These are phyloP conservation scores for Ophiostoma fasciatum DNA, from an alignment of 2,329 filamentous ascomycete genomes.

Conservation along the genomic window DNA sequence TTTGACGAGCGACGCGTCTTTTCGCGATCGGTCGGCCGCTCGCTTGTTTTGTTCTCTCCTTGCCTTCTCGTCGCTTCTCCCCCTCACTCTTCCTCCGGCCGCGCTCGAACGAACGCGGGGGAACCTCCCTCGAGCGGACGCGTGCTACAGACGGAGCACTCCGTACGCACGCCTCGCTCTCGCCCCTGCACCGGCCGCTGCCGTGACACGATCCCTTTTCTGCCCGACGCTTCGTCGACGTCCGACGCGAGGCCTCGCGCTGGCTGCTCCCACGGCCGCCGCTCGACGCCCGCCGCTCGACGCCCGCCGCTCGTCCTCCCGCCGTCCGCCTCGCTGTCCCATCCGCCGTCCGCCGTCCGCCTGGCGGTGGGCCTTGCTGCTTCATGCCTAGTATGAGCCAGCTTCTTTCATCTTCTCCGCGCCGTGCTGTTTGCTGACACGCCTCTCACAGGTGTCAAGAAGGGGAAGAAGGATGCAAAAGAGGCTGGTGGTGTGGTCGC, in stretches of 20 bases:
- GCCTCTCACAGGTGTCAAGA: conserved; percentile 21
- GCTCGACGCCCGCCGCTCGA: too few species aligned
- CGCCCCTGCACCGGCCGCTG: neutral
- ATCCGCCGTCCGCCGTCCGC: conserved; percentile 6
- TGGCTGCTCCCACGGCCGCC: too few species aligned
- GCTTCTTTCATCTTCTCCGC: too few species aligned
- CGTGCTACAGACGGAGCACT: too few species aligned
- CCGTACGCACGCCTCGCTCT: too few species aligned
- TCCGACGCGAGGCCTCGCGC: too few species aligned
- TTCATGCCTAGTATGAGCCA: conserved; percentile 13
- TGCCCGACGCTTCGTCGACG: too few species aligned
- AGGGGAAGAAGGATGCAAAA: conserved; percentile 40
- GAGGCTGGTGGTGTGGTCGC: conserved; percentile 36
- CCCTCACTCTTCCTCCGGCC: neutral
- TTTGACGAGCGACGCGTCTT: neutral
- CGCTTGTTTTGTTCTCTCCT: too few species aligned
- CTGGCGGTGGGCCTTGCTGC: conserved; percentile 9
- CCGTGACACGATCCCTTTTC: neutral
- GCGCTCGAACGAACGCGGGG: neutral
- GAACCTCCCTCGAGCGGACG: too few species aligned
- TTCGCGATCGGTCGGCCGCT: neutral
- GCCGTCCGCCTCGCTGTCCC: neutral
- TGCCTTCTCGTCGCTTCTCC: too few species aligned
- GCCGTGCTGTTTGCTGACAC: neutral
- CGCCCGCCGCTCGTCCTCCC: too few species aligned